Conservation (phyloP, 306 rosid genomes). For the Pterocarpus macrocarpus region DNA sequence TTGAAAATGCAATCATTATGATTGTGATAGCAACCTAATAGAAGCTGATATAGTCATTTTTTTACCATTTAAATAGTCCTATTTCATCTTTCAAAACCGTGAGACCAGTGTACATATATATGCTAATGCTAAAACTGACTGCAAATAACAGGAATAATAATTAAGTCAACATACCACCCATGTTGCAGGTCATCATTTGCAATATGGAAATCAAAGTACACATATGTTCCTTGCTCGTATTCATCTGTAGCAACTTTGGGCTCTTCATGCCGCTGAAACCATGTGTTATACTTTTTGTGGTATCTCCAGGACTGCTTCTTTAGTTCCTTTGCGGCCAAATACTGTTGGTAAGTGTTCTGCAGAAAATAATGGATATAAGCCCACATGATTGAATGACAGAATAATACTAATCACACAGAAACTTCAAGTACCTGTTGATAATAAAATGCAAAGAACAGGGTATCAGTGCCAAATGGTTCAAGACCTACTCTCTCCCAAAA, state of each 20-base stretch:
- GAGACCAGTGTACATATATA: not conserved
- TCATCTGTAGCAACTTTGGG: slow-evolving; percentile 99
- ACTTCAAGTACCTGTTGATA: slow-evolving; percentile 81
- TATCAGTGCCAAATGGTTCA: slow-evolving; percentile 77
- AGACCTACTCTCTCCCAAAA: slow-evolving; percentile 92
- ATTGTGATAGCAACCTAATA: not conserved
- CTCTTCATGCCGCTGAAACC: slow-evolving; percentile 99
- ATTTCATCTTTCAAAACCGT: not conserved
- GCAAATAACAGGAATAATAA: slow-evolving; percentile 22
- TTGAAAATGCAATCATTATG: not conserved
- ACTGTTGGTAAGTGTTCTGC: slow-evolving; percentile 96
- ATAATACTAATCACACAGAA: slow-evolving; percentile 10
- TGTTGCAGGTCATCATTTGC: slow-evolving; percentile 87
- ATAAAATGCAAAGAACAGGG: slow-evolving; percentile 92
- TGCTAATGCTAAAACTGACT: slow-evolving; percentile 11
- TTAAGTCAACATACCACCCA: slow-evolving; percentile 79
- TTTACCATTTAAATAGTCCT: not conserved
- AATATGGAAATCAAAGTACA: slow-evolving; percentile 92
- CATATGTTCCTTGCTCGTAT: slow-evolving; percentile 95
- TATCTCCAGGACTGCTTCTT: slow-evolving; percentile 99
- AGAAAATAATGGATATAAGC: slow-evolving; percentile 38
- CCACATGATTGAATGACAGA: slow-evolving; percentile 21
- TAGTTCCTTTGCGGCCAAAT: slow-evolving; percentile 97
- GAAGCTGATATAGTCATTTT: not conserved
- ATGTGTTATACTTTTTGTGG: slow-evolving; percentile 91